Conservation (phyloP, 116 monocot genomes). For the Posidonia oceanica region DNA sequence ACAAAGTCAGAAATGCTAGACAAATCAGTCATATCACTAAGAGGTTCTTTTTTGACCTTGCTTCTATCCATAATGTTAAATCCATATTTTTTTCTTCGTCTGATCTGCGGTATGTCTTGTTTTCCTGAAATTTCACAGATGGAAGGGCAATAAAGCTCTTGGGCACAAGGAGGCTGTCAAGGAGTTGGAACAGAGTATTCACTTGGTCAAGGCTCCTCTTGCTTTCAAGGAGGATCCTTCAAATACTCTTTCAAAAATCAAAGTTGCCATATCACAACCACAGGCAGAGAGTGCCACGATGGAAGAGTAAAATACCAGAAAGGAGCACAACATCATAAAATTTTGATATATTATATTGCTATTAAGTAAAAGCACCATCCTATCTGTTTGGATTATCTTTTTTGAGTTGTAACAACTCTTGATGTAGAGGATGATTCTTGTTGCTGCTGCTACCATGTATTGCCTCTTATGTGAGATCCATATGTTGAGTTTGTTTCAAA, state of each 20-base stretch:
- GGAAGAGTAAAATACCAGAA: conserved; percentile 2
- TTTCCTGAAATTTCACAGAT: conserved; percentile 21
- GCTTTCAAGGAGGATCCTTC: conserved; percentile 32
- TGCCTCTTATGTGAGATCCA: too few species aligned
- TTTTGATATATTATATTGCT: too few species aligned
- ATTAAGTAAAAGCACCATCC: too few species aligned
- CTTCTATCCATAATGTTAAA: not conserved
- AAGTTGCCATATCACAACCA: conserved; percentile 38
- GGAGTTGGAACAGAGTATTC: conserved; percentile 20
- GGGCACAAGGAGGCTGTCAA: conserved; percentile 24
- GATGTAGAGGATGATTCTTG: too few species aligned
- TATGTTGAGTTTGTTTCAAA: too few species aligned
- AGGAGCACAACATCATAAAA: too few species aligned
- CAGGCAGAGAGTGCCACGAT: conserved; percentile 16
- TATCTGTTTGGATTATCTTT: too few species aligned
- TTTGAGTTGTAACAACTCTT: too few species aligned
- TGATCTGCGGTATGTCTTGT: not conserved
- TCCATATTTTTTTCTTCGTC: not conserved
- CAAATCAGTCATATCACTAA: conserved; percentile 33
- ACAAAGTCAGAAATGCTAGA: conserved; percentile 43
- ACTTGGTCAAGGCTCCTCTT: conserved; percentile 45
- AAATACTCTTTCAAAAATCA: conserved; percentile 40
- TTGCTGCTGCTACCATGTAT: too few species aligned
- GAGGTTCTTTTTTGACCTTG: conserved; percentile 23
- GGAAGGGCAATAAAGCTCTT: conserved; percentile 39